phyloP scores from a whole-genome alignment of 2,329 filamentous ascomycete genomes.

The Rhynchosporium graminicola region DNA sequence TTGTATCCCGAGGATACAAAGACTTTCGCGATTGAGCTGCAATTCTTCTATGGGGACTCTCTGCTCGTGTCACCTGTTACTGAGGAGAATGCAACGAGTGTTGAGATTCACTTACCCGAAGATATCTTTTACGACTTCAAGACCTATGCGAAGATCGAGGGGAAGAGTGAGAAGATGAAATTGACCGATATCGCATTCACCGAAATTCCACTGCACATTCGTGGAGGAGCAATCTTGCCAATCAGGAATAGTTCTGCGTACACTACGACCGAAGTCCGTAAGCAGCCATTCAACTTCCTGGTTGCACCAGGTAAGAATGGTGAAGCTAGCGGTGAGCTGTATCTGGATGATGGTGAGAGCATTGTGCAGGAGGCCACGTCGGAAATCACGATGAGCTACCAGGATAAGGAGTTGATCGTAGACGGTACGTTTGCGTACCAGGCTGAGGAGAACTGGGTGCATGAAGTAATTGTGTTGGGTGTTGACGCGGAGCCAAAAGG shows the following conservation, averaged over 20 bases:
- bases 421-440: slow-evolving; percentile 57
- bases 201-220: slow-evolving; percentile 67
- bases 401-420: slow-evolving; percentile 51
- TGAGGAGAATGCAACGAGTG: slow-evolving; percentile 46
- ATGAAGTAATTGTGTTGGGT: slow-evolving; percentile 54
- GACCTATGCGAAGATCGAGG: slow-evolving; percentile 50
- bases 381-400: slow-evolving; percentile 62
- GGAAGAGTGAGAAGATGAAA: slow-evolving; percentile 44
- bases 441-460: slow-evolving; percentile 44
- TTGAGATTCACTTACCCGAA: slow-evolving; percentile 51
- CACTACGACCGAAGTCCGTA: slow-evolving; percentile 64
- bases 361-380: slow-evolving; percentile 58
- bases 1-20: slow-evolving; percentile 58
- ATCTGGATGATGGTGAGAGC: slow-evolving; percentile 76
- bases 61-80: slow-evolving; percentile 54
- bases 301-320: slow-evolving; percentile 65
- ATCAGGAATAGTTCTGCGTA: slow-evolving; percentile 56
- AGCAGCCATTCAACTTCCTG: slow-evolving; percentile 69
- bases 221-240: slow-evolving; percentile 64
- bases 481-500: slow-evolving; percentile 19
- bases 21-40: slow-evolving; percentile 49
- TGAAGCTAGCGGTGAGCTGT: slow-evolving; percentile 66
- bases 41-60: slow-evolving; percentile 53
- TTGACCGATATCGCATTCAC: slow-evolving; percentile 46
- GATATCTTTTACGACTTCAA: slow-evolving; percentile 54